phyloP scores from a whole-genome alignment of 257 asterid species.

The Solanum megistacrolobum region DNA sequence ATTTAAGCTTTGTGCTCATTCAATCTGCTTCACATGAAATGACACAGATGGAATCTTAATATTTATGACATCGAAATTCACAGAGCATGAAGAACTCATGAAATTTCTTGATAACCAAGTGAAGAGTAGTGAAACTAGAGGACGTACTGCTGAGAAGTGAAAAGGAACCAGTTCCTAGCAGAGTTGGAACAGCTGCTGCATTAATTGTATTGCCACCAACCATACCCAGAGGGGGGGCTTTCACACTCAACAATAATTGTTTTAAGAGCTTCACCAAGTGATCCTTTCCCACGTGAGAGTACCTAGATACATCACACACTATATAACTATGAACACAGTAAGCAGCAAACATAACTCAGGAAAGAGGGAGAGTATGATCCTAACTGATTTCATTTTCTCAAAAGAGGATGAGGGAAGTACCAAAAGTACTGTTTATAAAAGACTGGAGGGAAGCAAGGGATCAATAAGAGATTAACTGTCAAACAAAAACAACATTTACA shows the following conservation, averaged over 20 bases:
- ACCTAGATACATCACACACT: constrained; percentile 33
- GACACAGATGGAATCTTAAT: neutral
- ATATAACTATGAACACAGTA: constrained; percentile 2
- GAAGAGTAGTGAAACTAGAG: constrained; percentile 8
- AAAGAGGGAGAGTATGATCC: neutral
- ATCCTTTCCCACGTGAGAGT: constrained; percentile 76
- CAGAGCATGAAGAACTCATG: neutral
- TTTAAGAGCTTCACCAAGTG: constrained; percentile 93
- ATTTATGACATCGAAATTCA: neutral
- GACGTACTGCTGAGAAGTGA: constrained; percentile 68
- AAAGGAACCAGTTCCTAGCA: constrained; percentile 81
- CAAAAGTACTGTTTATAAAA: neutral
- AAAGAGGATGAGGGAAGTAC: neutral
- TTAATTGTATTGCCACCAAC: constrained; percentile 38
- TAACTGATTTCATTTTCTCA: neutral
- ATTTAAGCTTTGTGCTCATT: neutral
- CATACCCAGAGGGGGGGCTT: constrained; percentile 39
- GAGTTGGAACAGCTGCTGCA: constrained; percentile 91
- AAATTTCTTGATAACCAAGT: neutral
- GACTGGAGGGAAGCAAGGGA: neutral
- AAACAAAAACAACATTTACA: neutral
- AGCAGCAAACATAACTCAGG: neutral
- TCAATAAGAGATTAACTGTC: neutral
- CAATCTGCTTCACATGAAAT: neutral
- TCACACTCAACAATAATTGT: constrained; percentile 56